Percentiles rank a stretch among this genome's conserved stretches.
Evolutionary conservation across 1,139 yeast species (phyloP).

Genomic region (Scheffersomyces lignicola): DNA sequence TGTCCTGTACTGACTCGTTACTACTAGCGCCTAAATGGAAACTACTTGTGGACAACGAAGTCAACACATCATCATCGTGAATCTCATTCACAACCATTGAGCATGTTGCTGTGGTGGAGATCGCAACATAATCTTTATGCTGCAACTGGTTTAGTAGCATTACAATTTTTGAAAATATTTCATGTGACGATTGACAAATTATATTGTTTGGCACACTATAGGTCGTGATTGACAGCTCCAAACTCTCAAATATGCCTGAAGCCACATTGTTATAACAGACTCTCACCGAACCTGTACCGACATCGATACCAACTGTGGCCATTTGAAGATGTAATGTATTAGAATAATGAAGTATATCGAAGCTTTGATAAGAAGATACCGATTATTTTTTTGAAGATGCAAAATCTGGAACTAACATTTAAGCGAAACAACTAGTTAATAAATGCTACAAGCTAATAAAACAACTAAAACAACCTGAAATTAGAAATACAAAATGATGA

Average conservation of each 20-base stretch:
- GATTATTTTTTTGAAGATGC: no score
- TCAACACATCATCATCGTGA: slow-evolving; percentile 12
- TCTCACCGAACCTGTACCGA: slow-evolving; percentile 55
- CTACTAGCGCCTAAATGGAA: slow-evolving; percentile 8
- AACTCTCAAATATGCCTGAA: slow-evolving; percentile 13
- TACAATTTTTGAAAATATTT: slow-evolving; percentile 26
- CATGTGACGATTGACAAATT: slow-evolving; percentile 44
- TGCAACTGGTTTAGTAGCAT: slow-evolving; percentile 8
- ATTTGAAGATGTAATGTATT: no score
- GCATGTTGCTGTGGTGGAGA: slow-evolving; percentile 51
- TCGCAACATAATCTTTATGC: slow-evolving; percentile 10
- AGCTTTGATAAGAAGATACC: no score
- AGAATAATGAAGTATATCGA: no score
- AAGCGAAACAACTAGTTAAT: no score
- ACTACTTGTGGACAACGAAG: slow-evolving; percentile 18
- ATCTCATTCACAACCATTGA: slow-evolving; percentile 46
- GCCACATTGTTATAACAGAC: slow-evolving; percentile 10
- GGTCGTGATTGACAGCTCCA: slow-evolving; percentile 10
- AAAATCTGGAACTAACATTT: no score
- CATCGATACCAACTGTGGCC: slow-evolving; percentile 46
- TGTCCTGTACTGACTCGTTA: slow-evolving; percentile 33
- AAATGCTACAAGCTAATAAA: background rate
- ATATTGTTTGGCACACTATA: slow-evolving; percentile 11
- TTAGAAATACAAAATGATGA: slow-evolving; percentile 1
- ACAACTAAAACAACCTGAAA: background rate